Evolutionary conservation across 176 grass and related monocot genomes (phyloP).

Genomic region (Triticum urartu): DNA sequence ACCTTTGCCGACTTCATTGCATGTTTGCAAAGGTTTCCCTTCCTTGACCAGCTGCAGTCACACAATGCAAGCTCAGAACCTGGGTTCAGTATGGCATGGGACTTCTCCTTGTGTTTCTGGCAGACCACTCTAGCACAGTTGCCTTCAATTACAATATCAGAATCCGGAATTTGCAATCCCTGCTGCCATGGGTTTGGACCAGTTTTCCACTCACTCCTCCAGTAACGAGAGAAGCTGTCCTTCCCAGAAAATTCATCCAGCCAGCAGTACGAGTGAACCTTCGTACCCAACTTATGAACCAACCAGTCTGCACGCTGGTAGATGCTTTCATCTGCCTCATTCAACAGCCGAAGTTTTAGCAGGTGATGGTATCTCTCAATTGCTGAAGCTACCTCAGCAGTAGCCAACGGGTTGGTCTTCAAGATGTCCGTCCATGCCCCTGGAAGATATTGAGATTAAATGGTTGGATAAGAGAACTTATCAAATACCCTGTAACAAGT

Average conservation of each 20-base stretch:
- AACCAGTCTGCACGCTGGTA: slow-evolving; percentile 80
- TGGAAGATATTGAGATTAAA: slow-evolving; percentile 38
- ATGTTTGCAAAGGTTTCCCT: slow-evolving; percentile 94
- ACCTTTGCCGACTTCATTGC: slow-evolving; percentile 60
- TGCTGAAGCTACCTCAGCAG: slow-evolving; percentile 65
- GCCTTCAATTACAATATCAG: slow-evolving; percentile 56
- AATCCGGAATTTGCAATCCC: slow-evolving; percentile 63
- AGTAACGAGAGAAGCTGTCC: slow-evolving; percentile 75
- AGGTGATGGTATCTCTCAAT: slow-evolving; percentile 84
- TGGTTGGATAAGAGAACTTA: slow-evolving; percentile 8
- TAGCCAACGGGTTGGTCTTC: slow-evolving; percentile 67
- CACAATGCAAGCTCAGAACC: slow-evolving; percentile 83
- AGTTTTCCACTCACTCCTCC: slow-evolving; percentile 82
- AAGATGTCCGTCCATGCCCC: slow-evolving; percentile 61
- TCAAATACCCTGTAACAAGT: neutral
- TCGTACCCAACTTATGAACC: slow-evolving; percentile 78
- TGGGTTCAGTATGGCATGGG: slow-evolving; percentile 64
- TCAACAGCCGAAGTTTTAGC: slow-evolving; percentile 78
- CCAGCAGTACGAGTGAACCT: slow-evolving; percentile 95
- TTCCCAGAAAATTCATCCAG: slow-evolving; percentile 81
- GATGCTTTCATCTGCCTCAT: slow-evolving; percentile 57
- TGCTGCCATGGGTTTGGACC: slow-evolving; percentile 57
- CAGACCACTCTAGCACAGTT: slow-evolving; percentile 62
- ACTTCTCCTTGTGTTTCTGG: slow-evolving; percentile 59
- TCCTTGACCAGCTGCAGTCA: slow-evolving; percentile 79